Conservation (phyloP, 768 basidiomycete species). For the Postia placenta region DNA sequence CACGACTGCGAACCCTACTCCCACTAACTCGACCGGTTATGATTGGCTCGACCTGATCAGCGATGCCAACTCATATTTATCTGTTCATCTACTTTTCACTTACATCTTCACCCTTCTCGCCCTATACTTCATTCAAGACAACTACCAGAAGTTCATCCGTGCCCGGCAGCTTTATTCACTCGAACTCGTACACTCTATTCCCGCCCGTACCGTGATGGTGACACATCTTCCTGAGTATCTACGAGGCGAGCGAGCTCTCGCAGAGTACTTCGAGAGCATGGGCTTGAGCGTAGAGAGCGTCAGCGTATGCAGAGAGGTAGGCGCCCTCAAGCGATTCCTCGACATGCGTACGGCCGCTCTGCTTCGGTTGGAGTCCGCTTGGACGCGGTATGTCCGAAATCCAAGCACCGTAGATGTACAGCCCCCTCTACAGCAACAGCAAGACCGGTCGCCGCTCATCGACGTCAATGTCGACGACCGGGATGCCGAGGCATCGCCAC, state of each 20-base stretch:
- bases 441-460: slow-evolving; percentile 42
- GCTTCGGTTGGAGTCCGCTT: slow-evolving; percentile 72
- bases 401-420: slow-evolving; percentile 67
- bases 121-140: slow-evolving; percentile 81
- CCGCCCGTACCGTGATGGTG: slow-evolving; percentile 89
- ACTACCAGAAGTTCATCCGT: slow-evolving; percentile 84
- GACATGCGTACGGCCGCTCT: slow-evolving; percentile 79
- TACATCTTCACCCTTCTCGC: slow-evolving; percentile 88
- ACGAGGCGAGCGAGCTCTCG: slow-evolving; percentile 76
- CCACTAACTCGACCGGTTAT: slow-evolving; percentile 13
- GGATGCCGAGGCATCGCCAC: slow-evolving; percentile 44
- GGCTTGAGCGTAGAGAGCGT: slow-evolving; percentile 88
- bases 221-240: slow-evolving; percentile 81
- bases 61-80: slow-evolving; percentile 85
- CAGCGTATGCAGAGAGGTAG: slow-evolving; percentile 80
- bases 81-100: slow-evolving; percentile 87
- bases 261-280: slow-evolving; percentile 93
- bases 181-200: slow-evolving; percentile 91
- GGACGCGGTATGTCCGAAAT: slow-evolving; percentile 92
- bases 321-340: slow-evolving; percentile 61
- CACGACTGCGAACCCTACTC: slow-evolving; percentile 7
- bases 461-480: slow-evolving; percentile 47
- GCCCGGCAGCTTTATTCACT: slow-evolving; percentile 91
- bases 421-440: slow-evolving; percentile 51
- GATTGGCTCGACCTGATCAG: slow-evolving; percentile 88